phyloP scores from a whole-genome alignment of 2,329 filamentous ascomycete species.

The Colletotrichum incanum region DNA sequence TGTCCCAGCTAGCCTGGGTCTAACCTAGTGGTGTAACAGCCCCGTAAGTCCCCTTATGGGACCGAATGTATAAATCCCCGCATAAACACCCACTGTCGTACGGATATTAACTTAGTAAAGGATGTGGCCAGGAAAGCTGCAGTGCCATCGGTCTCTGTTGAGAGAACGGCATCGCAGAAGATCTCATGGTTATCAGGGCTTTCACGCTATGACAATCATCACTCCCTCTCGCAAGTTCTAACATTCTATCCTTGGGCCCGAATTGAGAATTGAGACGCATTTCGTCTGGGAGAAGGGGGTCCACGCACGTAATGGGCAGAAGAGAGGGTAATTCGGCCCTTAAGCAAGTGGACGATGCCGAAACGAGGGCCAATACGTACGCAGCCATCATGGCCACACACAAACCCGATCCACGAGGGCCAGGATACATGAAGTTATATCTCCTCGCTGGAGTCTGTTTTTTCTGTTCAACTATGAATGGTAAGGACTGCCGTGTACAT shows the following conservation, averaged over 20 bases:
- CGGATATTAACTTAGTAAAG: not conserved
- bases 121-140: not conserved
- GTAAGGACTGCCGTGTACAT: constrained; percentile 44
- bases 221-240: not conserved
- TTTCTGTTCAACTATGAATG: constrained; percentile 59
- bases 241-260: not conserved
- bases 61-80: constrained; percentile 24
- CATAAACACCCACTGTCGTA: not conserved
- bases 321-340: constrained; percentile 7
- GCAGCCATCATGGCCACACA: constrained; percentile 53
- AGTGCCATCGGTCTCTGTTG: not conserved
- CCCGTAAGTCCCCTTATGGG: constrained; percentile 16
- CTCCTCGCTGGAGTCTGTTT: constrained; percentile 49
- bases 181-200: not conserved
- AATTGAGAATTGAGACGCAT: not conserved
- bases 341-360: constrained; percentile 34
- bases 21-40: constrained; percentile 11
- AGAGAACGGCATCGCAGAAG: not conserved
- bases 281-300: not conserved
- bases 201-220: not conserved
- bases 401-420: constrained; percentile 49
- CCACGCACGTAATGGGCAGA: not conserved
- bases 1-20: not conserved
- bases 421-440: constrained; percentile 51
- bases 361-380: constrained; percentile 49